These are phyloP conservation scores for Cytospora leucostoma DNA, from an alignment of 2,329 filamentous ascomycete genomes.

Conservation along the genomic window DNA sequence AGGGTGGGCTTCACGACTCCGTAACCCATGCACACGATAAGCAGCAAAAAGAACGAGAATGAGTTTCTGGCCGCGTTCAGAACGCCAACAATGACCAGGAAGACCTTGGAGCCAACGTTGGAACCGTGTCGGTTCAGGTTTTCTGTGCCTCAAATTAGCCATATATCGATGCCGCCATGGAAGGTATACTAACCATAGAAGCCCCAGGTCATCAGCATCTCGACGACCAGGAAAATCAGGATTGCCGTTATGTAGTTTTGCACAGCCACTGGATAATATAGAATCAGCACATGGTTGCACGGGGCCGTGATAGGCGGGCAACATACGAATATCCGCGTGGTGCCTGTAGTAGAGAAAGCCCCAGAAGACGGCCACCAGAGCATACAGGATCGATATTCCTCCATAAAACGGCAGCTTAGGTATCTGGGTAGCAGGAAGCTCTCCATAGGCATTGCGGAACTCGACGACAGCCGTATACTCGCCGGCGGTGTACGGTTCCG, in stretches of 20 bases:
- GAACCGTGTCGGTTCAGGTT: constrained; percentile 89
- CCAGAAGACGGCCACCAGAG: constrained; percentile 85
- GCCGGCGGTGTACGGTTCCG: constrained; percentile 65
- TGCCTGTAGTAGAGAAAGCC: constrained; percentile 95
- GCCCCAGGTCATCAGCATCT: constrained; percentile 98
- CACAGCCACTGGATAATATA: constrained; percentile 67
- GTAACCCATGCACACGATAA: constrained; percentile 99
- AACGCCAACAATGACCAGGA: constrained; percentile 89
- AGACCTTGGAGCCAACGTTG: constrained; percentile 77
- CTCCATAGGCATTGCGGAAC: constrained; percentile 94
- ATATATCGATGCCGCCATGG: background rate
- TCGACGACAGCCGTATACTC: constrained; percentile 82
- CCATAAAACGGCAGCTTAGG: constrained; percentile 97
- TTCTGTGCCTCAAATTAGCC: constrained; percentile 52
- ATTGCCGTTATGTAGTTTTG: constrained; percentile 99
- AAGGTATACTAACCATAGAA: constrained; percentile 69
- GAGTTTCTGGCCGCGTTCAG: constrained; percentile 94
- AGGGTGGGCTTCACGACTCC: constrained; percentile 94
- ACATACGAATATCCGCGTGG: constrained; percentile 80
- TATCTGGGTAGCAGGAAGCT: constrained; percentile 92
- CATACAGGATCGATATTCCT: constrained; percentile 90
- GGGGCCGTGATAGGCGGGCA: background rate
- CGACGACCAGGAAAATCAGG: constrained; percentile 86
- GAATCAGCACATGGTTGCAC: constrained; percentile 35
- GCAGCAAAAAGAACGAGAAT: constrained; percentile 95